Conservation (phyloP, 208 protist species). For the Leishmania arabica region DNA sequence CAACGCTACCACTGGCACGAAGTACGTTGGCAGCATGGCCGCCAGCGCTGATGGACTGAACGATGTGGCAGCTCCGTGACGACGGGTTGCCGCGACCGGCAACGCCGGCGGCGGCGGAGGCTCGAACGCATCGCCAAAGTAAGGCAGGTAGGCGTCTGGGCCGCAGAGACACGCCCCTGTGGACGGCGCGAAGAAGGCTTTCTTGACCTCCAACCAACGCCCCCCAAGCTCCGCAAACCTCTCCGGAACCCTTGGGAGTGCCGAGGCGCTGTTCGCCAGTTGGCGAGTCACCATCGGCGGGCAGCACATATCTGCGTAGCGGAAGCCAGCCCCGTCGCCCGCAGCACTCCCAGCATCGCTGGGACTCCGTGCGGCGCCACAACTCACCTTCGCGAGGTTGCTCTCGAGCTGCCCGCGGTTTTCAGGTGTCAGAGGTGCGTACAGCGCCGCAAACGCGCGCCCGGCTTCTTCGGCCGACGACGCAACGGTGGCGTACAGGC, state of each 20-base stretch:
- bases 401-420: neutral
- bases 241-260: neutral
- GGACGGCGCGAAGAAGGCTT: neutral
- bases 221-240: conserved; percentile 12
- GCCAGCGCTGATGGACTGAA: conserved; percentile 59
- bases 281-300: neutral
- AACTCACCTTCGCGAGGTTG: neutral
- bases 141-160: conserved; percentile 4
- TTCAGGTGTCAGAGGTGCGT: neutral
- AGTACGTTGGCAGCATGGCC: conserved; percentile 51
- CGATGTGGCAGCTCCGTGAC: conserved; percentile 3
- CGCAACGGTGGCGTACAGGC: conserved; percentile 29
- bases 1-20: conserved; percentile 55
- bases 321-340: neutral
- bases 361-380: neutral
- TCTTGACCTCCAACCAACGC: conserved; percentile 14
- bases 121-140: conserved; percentile 31
- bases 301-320: neutral
- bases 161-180: neutral
- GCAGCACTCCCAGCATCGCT: neutral
- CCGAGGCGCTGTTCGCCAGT: neutral
- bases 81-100: neutral
- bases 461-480: conserved; percentile 33
- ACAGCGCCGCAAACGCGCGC: conserved; percentile 16
- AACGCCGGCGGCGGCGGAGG: conserved; percentile 28